These are phyloP conservation scores for Pseudogymnoascus sp. DNA, from an alignment of 2,329 filamentous ascomycete genomes.

Conservation along the genomic window DNA sequence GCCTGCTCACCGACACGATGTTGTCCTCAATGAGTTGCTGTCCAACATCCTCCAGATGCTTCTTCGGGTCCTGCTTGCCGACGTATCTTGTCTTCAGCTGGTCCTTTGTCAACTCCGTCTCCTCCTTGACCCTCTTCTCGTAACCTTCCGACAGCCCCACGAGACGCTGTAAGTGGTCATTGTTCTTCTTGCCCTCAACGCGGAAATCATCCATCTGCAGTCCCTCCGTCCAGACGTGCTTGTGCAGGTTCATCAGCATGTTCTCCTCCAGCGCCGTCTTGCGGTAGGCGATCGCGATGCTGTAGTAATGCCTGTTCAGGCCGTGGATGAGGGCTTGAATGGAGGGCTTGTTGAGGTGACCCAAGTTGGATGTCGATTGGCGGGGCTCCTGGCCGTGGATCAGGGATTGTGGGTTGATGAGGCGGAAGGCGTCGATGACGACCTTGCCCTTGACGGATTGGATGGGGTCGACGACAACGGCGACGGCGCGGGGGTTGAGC, in stretches of 20 bases:
- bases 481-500: constrained; percentile 90
- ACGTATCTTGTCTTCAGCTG: constrained; percentile 98
- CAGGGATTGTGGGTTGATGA: constrained; percentile 95
- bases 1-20: constrained; percentile 93
- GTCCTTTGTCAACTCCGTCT: constrained; percentile 93
- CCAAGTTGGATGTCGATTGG: constrained; percentile 95
- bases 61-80: constrained; percentile 98
- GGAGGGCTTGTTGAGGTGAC: constrained; percentile 98
- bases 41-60: constrained; percentile 94
- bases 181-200: constrained; percentile 74
- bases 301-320: constrained; percentile 98
- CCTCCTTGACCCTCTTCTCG: constrained; percentile 97
- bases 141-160: constrained; percentile 90
- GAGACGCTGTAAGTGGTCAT: constrained; percentile 79
- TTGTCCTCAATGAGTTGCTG: constrained; percentile 98
- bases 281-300: constrained; percentile 94
- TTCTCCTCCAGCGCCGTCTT: constrained; percentile 98
- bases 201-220: constrained; percentile 95
- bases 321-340: constrained; percentile 98
- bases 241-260: constrained; percentile 99
- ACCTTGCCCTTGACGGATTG: constrained; percentile 99
- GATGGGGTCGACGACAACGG: constrained; percentile 96
- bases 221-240: constrained; percentile 98
- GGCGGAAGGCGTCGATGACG: constrained; percentile 96
- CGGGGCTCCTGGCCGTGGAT: constrained; percentile 97